Evolutionary conservation across 768 basidiomycete genomes (phyloP), one percentile per base, ranked within the genome.

Genomic region (Russula brevipes): DNA sequence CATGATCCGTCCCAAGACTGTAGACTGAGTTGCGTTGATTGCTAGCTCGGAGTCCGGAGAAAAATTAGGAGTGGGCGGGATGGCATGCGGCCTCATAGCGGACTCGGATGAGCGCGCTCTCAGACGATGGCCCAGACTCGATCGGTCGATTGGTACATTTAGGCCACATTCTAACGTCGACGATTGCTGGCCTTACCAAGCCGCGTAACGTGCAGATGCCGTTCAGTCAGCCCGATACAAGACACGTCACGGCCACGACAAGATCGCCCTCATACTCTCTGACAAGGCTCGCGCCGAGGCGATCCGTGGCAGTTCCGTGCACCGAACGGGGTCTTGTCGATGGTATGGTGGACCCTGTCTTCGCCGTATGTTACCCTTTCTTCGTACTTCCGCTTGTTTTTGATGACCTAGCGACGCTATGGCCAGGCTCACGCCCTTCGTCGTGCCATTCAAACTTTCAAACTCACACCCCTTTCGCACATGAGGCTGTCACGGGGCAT

Each of bases 121-220:
- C 81, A 41, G 85, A 85, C 39, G 96, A 88, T 73, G 94, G 94
- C 5, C 79, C 85, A 1, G 86, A 91, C 44, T 96, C 94, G 90
- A 94, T 97, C 69, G 88, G 73, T 77, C 74, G 57, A 68, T 80
- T 46, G 86, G 94, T 92, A 66, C 61, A 85, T 77, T 24, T 24
- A 24, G 24, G 24, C 12, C 30, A 36, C 5, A 54, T 30, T 16
- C 30, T 35, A 44, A 8, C 31, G n/a, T 19, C 30, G 19, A n/a
- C 16, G 42, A 30, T 57, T 87, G 85, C 79, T 51, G 78, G 79
- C 45, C 73, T 81, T 19, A 76, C 4, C 85, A 94, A 0, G 95
- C 97, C 71, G 89, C 89, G 1, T 97, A 84, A 84, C 75, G 82
- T 96, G 54, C 95, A 98, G 72, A 89, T 96, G 82, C 90, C 85